Base-by-base conservation (phyloP, 306 rosid species). In the Lotus japonicus region DNA sequence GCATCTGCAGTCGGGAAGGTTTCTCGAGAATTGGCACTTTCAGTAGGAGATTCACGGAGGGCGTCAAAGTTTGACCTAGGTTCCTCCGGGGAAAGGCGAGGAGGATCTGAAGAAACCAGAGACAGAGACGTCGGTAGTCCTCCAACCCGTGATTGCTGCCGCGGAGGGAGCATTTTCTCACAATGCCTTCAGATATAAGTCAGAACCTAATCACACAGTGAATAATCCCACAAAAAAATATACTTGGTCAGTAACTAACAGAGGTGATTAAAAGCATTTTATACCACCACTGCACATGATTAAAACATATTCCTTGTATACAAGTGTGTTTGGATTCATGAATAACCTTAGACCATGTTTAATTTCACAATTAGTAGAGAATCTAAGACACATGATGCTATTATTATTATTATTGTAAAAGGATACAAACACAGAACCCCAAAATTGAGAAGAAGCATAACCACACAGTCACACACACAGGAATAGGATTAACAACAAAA, bases 1-100 rank as follows among this genome's bases (percentile, higher is more conserved):
- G 88, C 84, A 71, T 88, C 91, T 0, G 84, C 87, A 66, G 79
- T 26, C 26, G 98, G 96, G 97, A 95, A 94, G 23, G 94, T 90
- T 64, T 94, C 98, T 50, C 79, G 84, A 58, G 98, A 94, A 68
- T 96, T 94, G 46, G 97, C 99, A 78, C 99, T 94, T 81, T 88
- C 97, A 31, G 97, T 83, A 1, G 96, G 98, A 45, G 97, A 90
- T 77, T 94, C 97, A 0, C 84, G 96, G 43, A 79, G 68, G 23
- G 88, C 82, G 54, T 88, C 96, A 56, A 91, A 84, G 64, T 88
- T 90, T 28, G 97, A 83, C 62, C 87, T 82, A 41, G 90, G 99
- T 62, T 90, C 97, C 77, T 94, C 99, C 2, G 90, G 95, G 44
- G 97, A 90, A 7, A 82, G 83, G 62, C 63, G 88, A 41, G 89